Conservation (phyloP, 495 filamentous ascomycete species). For the Podospora conica region DNA sequence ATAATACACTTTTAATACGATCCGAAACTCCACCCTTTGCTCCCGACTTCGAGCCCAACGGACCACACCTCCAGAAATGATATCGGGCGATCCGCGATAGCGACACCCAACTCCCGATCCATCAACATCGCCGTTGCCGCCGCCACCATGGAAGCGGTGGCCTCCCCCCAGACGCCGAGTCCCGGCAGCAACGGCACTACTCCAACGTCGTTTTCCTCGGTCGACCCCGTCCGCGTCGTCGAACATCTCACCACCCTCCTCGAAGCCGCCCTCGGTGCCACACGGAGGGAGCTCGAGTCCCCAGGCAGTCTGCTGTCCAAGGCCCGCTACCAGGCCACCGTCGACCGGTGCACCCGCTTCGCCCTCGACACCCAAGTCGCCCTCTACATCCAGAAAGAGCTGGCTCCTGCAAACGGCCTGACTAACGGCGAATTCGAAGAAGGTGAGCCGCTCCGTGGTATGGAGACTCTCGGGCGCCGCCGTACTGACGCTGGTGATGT, state of each 20-base stretch:
- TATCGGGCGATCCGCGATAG: slow-evolving; percentile 10
- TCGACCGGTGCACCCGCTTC: slow-evolving; percentile 82
- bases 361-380: slow-evolving; percentile 79
- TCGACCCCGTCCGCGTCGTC: slow-evolving; percentile 54
- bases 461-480: no score
- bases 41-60: neutral
- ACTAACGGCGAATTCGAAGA: slow-evolving; percentile 32
- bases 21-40: neutral
- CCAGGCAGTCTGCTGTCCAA: slow-evolving; percentile 77
- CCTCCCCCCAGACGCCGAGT: slow-evolving; percentile 35
- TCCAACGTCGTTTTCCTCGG: slow-evolving; percentile 37
- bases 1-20: neutral
- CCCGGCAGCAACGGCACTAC: slow-evolving; percentile 39
- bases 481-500: slow-evolving; percentile 3
- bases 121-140: neutral
- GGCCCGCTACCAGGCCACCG: slow-evolving; percentile 62
- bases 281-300: slow-evolving; percentile 68
- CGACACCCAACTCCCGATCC: neutral
- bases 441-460: slow-evolving; percentile 11
- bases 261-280: slow-evolving; percentile 78
- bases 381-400: slow-evolving; percentile 85
- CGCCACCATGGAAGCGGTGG: slow-evolving; percentile 43
- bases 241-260: slow-evolving; percentile 75
- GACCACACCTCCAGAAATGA: slow-evolving; percentile 8
- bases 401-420: slow-evolving; percentile 39